Evolutionary conservation across 345 rosid genomes (phyloP).

Genomic region (Abelmoschus esculentus): DNA sequence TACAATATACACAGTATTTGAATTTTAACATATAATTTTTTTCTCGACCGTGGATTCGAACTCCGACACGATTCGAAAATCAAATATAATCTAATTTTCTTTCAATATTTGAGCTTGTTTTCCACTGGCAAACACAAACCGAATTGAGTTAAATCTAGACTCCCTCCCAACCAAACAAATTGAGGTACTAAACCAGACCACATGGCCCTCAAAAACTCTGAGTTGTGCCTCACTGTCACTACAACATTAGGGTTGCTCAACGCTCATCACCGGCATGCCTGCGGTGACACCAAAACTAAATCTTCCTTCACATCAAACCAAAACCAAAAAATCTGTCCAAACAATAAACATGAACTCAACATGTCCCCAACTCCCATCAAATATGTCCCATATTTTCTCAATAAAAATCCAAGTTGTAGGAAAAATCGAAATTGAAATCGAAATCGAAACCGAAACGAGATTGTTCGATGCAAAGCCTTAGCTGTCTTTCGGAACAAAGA

Average conservation of each 20-base stretch:
- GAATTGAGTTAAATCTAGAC: neutral
- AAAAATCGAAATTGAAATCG: constrained; percentile 1
- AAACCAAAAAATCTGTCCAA: constrained; percentile 8
- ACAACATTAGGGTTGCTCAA: neutral
- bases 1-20: neutral
- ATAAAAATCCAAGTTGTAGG: neutral
- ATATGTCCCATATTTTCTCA: constrained; percentile 14
- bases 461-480: constrained; percentile 10
- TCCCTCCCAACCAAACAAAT: constrained; percentile 22
- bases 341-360: constrained; percentile 19
- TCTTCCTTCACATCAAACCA: neutral
- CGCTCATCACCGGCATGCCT: neutral
- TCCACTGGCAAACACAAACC: neutral
- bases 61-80: neutral
- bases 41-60: neutral
- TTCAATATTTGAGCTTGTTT: neutral
- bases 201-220: constrained; percentile 1
- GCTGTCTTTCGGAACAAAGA: constrained; percentile 17
- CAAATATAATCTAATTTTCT: neutral
- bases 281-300: neutral
- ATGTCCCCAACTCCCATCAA: constrained; percentile 24
- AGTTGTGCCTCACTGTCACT: neutral
- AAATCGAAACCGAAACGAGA: constrained; percentile 6
- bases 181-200: constrained; percentile 1
- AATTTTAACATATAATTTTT: neutral